Conservation (phyloP, 441 rosid species). For the Codiaeum variegatum region DNA sequence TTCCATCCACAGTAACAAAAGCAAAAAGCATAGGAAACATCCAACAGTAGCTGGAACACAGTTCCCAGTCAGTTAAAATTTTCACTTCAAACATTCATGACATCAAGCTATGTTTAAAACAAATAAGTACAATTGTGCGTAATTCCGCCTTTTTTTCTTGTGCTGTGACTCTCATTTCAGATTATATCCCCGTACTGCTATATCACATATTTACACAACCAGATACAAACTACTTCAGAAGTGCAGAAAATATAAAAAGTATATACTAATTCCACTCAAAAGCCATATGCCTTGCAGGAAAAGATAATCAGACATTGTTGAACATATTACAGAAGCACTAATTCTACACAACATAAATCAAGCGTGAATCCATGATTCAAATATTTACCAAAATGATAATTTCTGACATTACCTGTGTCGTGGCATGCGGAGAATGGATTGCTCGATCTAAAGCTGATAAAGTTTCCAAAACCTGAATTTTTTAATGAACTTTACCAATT, state of each 20-base stretch:
- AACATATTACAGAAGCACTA: background rate
- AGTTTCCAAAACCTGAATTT: slow-evolving; percentile 89
- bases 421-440: slow-evolving; percentile 96
- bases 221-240: background rate
- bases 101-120: background rate
- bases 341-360: background rate
- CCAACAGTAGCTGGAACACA: background rate
- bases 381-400: slow-evolving; percentile 5
- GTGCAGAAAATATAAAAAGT: background rate
- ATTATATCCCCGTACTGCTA: background rate
- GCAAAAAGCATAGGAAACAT: background rate
- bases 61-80: background rate
- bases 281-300: too few relatives aligned
- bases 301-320: background rate
- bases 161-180: background rate
- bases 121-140: background rate
- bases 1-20: background rate
- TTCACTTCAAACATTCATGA: too few relatives aligned
- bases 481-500: slow-evolving; percentile 16
- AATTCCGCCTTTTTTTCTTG: background rate
- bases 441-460: slow-evolving; percentile 89
- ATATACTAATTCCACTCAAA: background rate
- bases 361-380: background rate
- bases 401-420: slow-evolving; percentile 66
- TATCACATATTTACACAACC: background rate